Evolutionary conservation across 495 filamentous ascomycete species (phyloP).

Genomic region (Hyaloscypha variabilis): DNA sequence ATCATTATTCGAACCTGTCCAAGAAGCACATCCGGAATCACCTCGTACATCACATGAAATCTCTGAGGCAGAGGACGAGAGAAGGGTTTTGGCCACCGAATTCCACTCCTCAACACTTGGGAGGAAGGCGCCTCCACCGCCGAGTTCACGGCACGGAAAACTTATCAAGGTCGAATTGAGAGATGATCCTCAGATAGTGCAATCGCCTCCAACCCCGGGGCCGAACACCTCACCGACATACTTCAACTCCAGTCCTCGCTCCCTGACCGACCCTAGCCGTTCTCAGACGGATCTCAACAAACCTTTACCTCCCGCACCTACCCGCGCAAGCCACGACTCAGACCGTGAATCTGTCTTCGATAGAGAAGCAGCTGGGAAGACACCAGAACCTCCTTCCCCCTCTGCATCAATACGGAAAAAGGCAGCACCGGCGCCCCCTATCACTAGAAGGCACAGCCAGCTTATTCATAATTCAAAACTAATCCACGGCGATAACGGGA

Average conservation of each 20-base stretch:
- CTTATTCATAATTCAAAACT: slow-evolving; percentile 27
- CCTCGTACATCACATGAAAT: slow-evolving; percentile 34
- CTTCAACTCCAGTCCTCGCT: slow-evolving; percentile 9
- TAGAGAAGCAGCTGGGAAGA: slow-evolving; percentile 33
- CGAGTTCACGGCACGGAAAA: slow-evolving; percentile 34
- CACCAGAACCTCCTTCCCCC: slow-evolving; percentile 32
- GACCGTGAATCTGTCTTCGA: slow-evolving; percentile 33
- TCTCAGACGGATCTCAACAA: slow-evolving; percentile 33
- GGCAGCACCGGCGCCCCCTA: slow-evolving; percentile 28
- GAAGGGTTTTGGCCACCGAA: slow-evolving; percentile 4
- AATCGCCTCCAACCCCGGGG: slow-evolving; percentile 11
- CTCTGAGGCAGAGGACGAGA: slow-evolving; percentile 31
- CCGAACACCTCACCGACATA: slow-evolving; percentile 13
- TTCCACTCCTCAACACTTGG: slow-evolving; percentile 7
- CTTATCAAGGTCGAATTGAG: slow-evolving; percentile 33
- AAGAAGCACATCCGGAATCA: slow-evolving; percentile 32
- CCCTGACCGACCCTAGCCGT: slow-evolving; percentile 28
- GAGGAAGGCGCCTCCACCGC: slow-evolving; percentile 31
- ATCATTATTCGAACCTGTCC: slow-evolving; percentile 31
- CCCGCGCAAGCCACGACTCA: slow-evolving; percentile 27
- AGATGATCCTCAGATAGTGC: slow-evolving; percentile 23
- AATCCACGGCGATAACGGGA: slow-evolving; percentile 15
- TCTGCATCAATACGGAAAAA: slow-evolving; percentile 27
- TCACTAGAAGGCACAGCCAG: slow-evolving; percentile 30
- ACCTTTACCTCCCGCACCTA: slow-evolving; percentile 32